A percentile compares a stretch with the other conserved stretches of the same genome.
These are phyloP conservation scores for Gloeophyllum trabeum DNA, from an alignment of 768 basidiomycete genomes.

Conservation along the genomic window DNA sequence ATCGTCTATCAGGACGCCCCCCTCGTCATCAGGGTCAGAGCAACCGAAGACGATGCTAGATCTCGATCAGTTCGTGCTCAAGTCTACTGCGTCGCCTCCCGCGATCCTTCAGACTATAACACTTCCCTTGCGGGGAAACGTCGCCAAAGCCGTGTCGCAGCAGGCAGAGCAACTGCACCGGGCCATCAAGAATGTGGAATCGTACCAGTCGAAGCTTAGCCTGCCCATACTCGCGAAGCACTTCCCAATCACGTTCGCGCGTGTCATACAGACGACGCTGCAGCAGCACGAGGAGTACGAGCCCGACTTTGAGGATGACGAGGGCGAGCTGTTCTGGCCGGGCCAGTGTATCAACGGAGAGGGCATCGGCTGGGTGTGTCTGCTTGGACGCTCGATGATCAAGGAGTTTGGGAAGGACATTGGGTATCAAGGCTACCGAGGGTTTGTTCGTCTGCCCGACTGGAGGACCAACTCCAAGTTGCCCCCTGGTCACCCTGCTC, in stretches of 20 bases:
- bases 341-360: conserved; percentile 62
- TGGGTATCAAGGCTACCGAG: conserved; percentile 59
- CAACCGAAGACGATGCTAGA: not conserved
- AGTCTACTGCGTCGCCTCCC: not conserved
- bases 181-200: conserved; percentile 25
- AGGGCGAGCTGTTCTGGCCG: conserved; percentile 82
- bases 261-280: conserved; percentile 57
- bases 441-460: conserved; percentile 57
- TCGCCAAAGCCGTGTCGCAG: not conserved
- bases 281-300: conserved; percentile 61
- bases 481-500: conserved; percentile 8
- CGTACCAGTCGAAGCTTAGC: conserved; percentile 46
- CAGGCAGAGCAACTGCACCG: not conserved
- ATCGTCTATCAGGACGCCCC: not conserved
- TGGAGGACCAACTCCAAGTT: conserved; percentile 27
- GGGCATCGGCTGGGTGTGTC: conserved; percentile 80
- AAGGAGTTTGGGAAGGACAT: conserved; percentile 68
- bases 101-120: not conserved
- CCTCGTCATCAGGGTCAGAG: not conserved
- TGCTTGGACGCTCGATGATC: conserved; percentile 82
- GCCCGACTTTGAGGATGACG: conserved; percentile 76
- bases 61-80: not conserved
- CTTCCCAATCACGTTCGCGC: conserved; percentile 68
- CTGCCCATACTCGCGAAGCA: conserved; percentile 57
- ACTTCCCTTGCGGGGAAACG: not conserved